Evolutionary conservation across 306 rosid genomes (phyloP).

Genomic region (Prinsepia uniflora): DNA sequence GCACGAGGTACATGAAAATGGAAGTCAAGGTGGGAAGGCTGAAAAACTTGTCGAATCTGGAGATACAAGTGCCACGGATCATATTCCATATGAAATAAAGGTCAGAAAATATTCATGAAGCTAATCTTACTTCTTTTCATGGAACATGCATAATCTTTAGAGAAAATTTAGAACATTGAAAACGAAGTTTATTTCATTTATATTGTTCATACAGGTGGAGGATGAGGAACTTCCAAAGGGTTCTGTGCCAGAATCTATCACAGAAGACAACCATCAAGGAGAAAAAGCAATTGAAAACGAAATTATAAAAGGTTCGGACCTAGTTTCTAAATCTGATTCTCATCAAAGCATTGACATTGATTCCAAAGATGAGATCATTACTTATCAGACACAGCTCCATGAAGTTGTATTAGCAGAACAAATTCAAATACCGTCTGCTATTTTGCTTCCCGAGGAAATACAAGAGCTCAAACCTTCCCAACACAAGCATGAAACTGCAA

Average conservation of each 20-base stretch:
- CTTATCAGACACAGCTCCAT: conserved; percentile 8
- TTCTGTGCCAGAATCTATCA: conserved; percentile 2
- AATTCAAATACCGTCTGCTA: conserved; percentile 12
- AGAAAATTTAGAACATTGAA: no score
- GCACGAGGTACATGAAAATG: no score
- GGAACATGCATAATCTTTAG: no score
- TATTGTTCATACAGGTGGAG: no score
- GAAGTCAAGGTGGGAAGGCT: no score
- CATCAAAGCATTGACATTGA: conserved; percentile 3
- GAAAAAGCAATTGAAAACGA: conserved; percentile 12
- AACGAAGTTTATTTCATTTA: no score
- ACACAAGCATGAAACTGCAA: conserved; percentile 10
- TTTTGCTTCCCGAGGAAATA: conserved; percentile 15
- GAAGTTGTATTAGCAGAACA: conserved; percentile 1
- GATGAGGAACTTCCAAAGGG: background rate
- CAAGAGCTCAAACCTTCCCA: conserved; percentile 6
- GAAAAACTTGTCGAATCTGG: no score
- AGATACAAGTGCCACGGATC: no score
- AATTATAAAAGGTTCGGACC: conserved; percentile 13
- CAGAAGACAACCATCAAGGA: conserved; percentile 16
- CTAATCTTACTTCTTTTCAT: no score
- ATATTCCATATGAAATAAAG: no score
- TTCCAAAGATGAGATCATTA: conserved; percentile 1
- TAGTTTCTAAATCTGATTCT: background rate
- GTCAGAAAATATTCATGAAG: no score